A percentile compares a stretch with the other conserved stretches of the same genome.
These are phyloP conservation scores for Dactylorhiza incarnata DNA, from an alignment of 106 monocot genomes.

Conservation along the genomic window DNA sequence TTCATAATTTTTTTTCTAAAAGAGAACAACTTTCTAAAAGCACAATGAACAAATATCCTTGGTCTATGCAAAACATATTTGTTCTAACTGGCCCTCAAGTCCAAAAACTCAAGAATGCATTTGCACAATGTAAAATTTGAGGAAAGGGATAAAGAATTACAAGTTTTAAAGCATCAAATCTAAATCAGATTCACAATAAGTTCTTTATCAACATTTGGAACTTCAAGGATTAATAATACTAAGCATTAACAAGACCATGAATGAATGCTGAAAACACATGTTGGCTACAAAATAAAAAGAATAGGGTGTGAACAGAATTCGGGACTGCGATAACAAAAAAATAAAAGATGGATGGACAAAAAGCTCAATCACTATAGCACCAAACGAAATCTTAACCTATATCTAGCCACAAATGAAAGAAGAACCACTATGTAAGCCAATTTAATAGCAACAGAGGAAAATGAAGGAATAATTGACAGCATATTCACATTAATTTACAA, in stretches of 20 bases:
- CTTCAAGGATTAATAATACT: neutral
- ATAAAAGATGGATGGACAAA: neutral
- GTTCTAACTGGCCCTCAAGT: neutral
- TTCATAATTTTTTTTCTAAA: no score
- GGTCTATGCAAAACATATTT: neutral
- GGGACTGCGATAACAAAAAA: no score
- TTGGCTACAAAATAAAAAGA: no score
- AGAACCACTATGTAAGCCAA: neutral
- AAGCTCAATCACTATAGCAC: neutral
- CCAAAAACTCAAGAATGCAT: neutral
- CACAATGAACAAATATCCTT: no score
- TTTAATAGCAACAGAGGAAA: neutral
- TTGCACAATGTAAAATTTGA: neutral
- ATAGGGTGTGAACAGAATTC: no score
- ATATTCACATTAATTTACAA: neutral
- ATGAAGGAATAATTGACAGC: neutral
- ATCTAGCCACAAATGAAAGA: neutral
- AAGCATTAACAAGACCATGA: neutral
- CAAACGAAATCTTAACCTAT: neutral
- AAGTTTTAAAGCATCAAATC: neutral
- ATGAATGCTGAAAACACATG: neutral
- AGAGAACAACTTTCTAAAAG: no score
- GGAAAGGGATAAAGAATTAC: neutral
- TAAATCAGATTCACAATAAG: neutral
- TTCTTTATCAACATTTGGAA: neutral